These are phyloP conservation scores for Alternaria brassicae DNA, from an alignment of 2,329 filamentous ascomycete species.

Conservation along the genomic window DNA sequence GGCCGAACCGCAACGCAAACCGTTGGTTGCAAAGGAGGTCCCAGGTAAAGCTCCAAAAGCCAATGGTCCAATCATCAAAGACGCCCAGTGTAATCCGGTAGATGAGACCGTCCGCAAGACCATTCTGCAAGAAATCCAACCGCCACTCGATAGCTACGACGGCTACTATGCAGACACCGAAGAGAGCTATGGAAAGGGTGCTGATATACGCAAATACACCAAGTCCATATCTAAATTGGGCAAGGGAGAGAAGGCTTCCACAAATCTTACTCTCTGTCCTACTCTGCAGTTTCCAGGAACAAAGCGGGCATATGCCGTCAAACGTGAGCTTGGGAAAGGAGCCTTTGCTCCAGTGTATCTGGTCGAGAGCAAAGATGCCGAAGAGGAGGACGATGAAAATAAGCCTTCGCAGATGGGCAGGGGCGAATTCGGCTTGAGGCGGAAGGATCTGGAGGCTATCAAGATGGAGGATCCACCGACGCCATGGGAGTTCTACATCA, in stretches of 20 bases:
- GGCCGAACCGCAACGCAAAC: conserved; percentile 24
- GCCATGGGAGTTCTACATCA: conserved; percentile 96
- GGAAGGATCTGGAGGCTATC: conserved; percentile 76
- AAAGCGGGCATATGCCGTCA: conserved; percentile 74
- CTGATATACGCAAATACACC: conserved; percentile 82
- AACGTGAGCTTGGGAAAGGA: conserved; percentile 86
- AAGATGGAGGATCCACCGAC: conserved; percentile 93
- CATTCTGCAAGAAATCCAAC: conserved; percentile 77
- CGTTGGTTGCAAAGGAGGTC: conserved; percentile 43
- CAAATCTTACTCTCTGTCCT: conserved; percentile 66
- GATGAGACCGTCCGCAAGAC: conserved; percentile 75
- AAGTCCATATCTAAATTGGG: conserved; percentile 69
- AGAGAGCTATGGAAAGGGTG: conserved; percentile 68
- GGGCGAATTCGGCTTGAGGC: conserved; percentile 64
- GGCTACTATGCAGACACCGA: conserved; percentile 79
- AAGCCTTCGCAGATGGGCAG: conserved; percentile 66
- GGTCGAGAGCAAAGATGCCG: conserved; percentile 72
- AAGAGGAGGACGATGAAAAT: conserved; percentile 53
- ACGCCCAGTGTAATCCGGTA: conserved; percentile 86
- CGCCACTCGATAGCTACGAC: conserved; percentile 74
- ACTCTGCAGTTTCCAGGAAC: conserved; percentile 72
- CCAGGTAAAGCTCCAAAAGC: conserved; percentile 50
- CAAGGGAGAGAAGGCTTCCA: conserved; percentile 67
- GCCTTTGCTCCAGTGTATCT: conserved; percentile 97
- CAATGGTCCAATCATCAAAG: conserved; percentile 79